phyloP scores from a whole-genome alignment of 2,329 filamentous ascomycete genomes.

The Pseudogymnoascus sp. region DNA sequence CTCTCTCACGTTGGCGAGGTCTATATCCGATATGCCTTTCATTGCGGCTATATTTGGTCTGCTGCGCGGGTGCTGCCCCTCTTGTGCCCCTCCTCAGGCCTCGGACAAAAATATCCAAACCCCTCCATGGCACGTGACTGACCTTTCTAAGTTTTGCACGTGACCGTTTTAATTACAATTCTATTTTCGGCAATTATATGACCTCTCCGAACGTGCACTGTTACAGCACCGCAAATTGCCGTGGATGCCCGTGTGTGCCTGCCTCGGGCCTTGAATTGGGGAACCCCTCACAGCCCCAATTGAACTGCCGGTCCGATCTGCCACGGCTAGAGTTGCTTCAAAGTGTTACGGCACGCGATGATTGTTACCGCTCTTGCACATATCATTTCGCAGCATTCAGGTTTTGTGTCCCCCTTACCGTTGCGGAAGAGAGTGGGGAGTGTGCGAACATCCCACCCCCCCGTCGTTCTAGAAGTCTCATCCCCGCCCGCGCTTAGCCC shows the following conservation, averaged over 20 bases:
- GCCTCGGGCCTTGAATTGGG: background rate
- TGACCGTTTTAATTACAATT: background rate
- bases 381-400: background rate
- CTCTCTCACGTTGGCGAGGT: background rate
- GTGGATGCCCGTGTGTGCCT: background rate
- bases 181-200: background rate
- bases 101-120: conserved; percentile 2
- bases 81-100: background rate
- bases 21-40: background rate
- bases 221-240: background rate
- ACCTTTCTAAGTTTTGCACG: background rate
- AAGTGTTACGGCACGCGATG: background rate
- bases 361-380: conserved; percentile 1
- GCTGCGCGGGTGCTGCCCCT: background rate
- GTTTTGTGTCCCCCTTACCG: background rate
- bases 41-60: background rate
- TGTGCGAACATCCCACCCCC: background rate
- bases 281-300: background rate
- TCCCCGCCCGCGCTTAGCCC: conserved; percentile 7
- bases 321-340: conserved; percentile 1
- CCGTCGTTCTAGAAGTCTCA: conserved; percentile 7
- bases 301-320: background rate
- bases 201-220: no score
- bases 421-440: background rate
- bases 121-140: background rate